Percentiles rank a stretch among this genome's conserved stretches.
Evolutionary conservation across 2,329 filamentous ascomycete species (phyloP).

Genomic region (Epichloe amarillans): DNA sequence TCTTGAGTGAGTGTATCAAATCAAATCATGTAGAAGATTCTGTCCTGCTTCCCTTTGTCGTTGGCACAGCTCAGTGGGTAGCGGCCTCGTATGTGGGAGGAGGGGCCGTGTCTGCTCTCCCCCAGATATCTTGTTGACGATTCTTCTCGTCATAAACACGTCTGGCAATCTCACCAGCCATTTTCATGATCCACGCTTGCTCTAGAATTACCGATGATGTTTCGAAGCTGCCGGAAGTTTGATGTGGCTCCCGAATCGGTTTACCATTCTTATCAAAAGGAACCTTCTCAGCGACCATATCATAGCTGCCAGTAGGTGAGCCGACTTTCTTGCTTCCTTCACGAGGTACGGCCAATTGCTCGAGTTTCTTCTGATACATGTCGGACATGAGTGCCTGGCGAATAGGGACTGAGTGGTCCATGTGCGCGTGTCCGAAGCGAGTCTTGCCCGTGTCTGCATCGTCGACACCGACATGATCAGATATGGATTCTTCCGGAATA

Average conservation of each 20-base stretch:
- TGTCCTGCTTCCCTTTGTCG: not conserved
- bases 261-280: slow-evolving; percentile 17
- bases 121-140: slow-evolving; percentile 24
- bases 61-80: slow-evolving; percentile 7
- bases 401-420: slow-evolving; percentile 7
- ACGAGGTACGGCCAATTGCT: slow-evolving; percentile 13
- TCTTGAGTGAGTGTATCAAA: not conserved
- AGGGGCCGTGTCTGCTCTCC: slow-evolving; percentile 42
- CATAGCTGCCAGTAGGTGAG: not conserved
- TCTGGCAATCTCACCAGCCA: slow-evolving; percentile 81
- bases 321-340: slow-evolving; percentile 10
- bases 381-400: slow-evolving; percentile 15
- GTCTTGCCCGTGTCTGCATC: slow-evolving; percentile 23
- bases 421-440: slow-evolving; percentile 22
- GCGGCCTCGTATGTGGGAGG: slow-evolving; percentile 49
- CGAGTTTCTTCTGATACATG: slow-evolving; percentile 11
- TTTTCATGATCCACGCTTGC: slow-evolving; percentile 81
- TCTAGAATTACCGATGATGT: slow-evolving; percentile 52
- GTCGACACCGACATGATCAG: slow-evolving; percentile 24
- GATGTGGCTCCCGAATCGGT: slow-evolving; percentile 14
- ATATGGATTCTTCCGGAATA: slow-evolving; percentile 46
- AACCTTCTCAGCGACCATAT: slow-evolving; percentile 11
- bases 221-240: slow-evolving; percentile 26
- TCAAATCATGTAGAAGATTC: not conserved
- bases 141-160: slow-evolving; percentile 80